Conservation (phyloP, 495 filamentous ascomycete genomes). For the Cenococcum geophilum region DNA sequence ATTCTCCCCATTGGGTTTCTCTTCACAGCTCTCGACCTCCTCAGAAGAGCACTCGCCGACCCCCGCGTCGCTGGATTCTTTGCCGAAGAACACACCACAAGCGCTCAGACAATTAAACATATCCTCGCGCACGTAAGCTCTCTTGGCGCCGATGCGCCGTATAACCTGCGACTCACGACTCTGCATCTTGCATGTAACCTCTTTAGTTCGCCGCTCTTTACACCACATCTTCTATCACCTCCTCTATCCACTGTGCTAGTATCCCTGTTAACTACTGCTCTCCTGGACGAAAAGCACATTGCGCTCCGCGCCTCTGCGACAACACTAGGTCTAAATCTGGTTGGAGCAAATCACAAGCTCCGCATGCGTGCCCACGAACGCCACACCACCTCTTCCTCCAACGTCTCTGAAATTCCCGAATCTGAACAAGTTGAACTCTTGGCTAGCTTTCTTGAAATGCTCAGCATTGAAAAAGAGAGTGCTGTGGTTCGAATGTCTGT, state of each 20-base stretch:
- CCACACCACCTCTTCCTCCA: neutral
- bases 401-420: conserved; percentile 48
- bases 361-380: conserved; percentile 40
- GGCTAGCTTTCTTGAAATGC: conserved; percentile 69
- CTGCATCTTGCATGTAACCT: conserved; percentile 60
- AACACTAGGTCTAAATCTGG: conserved; percentile 77
- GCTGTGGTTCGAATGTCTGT: conserved; percentile 62
- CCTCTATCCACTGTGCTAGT: conserved; percentile 38
- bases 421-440: conserved; percentile 70
- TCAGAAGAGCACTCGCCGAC: conserved; percentile 71
- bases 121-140: conserved; percentile 56
- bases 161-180: conserved; percentile 75
- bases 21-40: conserved; percentile 78
- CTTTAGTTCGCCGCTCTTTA: conserved; percentile 49
- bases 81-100: conserved; percentile 60
- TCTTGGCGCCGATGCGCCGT: conserved; percentile 51
- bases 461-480: conserved; percentile 59
- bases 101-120: conserved; percentile 53
- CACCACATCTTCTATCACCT: conserved; percentile 34
- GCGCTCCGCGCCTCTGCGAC: conserved; percentile 67
- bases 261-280: conserved; percentile 47
- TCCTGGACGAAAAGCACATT: conserved; percentile 50
- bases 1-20: conserved; percentile 51
- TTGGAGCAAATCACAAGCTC: conserved; percentile 59
- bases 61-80: conserved; percentile 80